Evolutionary conservation across 2,329 filamentous ascomycete species (phyloP), one percentile per base, ranked within the genome.

Genomic region (Sclerotinia sclerotiorum): DNA sequence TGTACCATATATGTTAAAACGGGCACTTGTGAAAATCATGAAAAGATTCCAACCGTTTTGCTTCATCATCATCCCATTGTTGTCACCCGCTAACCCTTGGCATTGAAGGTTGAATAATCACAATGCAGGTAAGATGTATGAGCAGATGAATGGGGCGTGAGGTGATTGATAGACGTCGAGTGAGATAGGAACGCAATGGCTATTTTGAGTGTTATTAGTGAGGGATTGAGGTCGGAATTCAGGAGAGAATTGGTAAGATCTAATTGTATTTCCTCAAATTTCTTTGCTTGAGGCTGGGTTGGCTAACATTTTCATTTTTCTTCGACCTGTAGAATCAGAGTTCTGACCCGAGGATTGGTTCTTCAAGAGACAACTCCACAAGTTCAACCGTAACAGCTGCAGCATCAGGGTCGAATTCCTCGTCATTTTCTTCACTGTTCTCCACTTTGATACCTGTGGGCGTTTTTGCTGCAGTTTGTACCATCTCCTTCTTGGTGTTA

Each of bases 401-500:
- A 76, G 77, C 71, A 57, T 75, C 76, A 21, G 70, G 76, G 21
- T 78, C 76, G n/a, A 78, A 81, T 73, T 82, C 80, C 11, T 77
- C 78, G 5, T 83, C 81, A 2, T 75, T 81, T 46, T 73, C 76
- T 35, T 76, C 80, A 0, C 77, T 84, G 19, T 77, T 86, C 57
- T 79, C 80, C 74, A 88, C 86, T 44, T 80, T 88, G 24, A 72
- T 85, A 10, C 86, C 86, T 13, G 81, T 87, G 6, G 73, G 84
- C 56, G 70, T 83, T 55, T 81, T 83, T 69, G 81, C 84, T 6
- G 78, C 72, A 35, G 73, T 85, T 46, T 87, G 84, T 72, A 67
- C 87, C n/a, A 39, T 78, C 70, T 77, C 86, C 67, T 88, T 88
- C 75, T 72, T 87, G 63, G 58, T 82, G 21, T 74, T 85, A 51